These are phyloP conservation scores for Arthrocladium fulminans DNA, from an alignment of 2,329 filamentous ascomycete genomes.

Conservation along the genomic window DNA sequence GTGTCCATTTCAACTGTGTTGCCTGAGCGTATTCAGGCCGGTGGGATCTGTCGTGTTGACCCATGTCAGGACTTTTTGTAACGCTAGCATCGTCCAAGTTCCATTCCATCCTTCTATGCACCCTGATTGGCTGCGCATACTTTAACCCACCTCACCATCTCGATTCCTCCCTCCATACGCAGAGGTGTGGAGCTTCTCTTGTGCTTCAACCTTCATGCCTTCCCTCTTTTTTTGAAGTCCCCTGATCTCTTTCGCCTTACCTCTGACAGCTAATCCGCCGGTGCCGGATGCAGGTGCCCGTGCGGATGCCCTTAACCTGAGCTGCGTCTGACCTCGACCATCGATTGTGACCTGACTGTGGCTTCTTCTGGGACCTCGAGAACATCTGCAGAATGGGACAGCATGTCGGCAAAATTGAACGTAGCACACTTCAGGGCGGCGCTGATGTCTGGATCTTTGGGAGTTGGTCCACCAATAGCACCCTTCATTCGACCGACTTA, in stretches of 20 bases:
- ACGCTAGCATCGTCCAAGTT: neutral
- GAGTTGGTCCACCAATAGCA: neutral
- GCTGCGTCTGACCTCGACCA: neutral
- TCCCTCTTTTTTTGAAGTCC: no score
- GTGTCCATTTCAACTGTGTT: no score
- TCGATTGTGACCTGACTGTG: neutral
- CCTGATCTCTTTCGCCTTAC: neutral
- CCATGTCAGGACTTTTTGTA: neutral
- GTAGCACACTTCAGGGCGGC: neutral
- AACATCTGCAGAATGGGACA: neutral
- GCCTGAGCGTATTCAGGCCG: no score
- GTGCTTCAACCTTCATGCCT: neutral
- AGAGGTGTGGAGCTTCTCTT: neutral
- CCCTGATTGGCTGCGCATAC: neutral
- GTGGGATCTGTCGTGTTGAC: neutral
- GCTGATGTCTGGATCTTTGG: neutral
- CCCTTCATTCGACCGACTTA: neutral
- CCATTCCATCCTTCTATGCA: neutral
- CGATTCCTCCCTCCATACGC: neutral
- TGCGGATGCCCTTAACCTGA: neutral
- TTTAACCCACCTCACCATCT: neutral
- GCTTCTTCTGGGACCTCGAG: neutral
- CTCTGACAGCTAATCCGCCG: neutral
- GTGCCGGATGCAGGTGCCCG: neutral
- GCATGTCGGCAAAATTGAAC: neutral